Evolutionary conservation across 1,139 yeast genomes (phyloP).

Genomic region (Scheffersomyces insectosa): DNA sequence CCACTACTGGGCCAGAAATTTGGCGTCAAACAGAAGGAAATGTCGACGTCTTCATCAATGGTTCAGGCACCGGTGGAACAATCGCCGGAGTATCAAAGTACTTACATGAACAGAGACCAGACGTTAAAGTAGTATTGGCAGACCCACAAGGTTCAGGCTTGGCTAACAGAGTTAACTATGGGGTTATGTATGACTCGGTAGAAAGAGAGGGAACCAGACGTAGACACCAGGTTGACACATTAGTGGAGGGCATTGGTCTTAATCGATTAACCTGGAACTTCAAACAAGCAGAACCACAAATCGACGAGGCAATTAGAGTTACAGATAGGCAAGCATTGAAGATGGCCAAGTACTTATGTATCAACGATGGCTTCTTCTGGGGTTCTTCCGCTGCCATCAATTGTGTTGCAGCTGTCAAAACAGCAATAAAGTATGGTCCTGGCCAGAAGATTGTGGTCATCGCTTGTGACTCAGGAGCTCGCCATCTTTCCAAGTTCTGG

Average conservation of each 20-base stretch:
- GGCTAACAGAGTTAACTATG: slow-evolving; percentile 77
- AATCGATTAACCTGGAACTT: slow-evolving; percentile 85
- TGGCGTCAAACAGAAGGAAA: slow-evolving; percentile 63
- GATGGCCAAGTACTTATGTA: slow-evolving; percentile 84
- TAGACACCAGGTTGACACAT: slow-evolving; percentile 93
- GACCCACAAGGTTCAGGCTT: slow-evolving; percentile 98
- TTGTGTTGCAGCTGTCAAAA: slow-evolving; percentile 81
- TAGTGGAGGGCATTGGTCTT: slow-evolving; percentile 91
- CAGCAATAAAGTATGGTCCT: slow-evolving; percentile 57
- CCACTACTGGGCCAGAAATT: slow-evolving; percentile 89
- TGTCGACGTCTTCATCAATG: slow-evolving; percentile 79
- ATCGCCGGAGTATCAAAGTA: slow-evolving; percentile 83
- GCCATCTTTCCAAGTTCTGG: slow-evolving; percentile 94
- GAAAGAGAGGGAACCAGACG: slow-evolving; percentile 93
- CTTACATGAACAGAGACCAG: slow-evolving; percentile 53
- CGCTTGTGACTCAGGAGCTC: slow-evolving; percentile 88
- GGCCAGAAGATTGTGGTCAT: slow-evolving; percentile 81
- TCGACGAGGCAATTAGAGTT: slow-evolving; percentile 81
- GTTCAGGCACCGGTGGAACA: slow-evolving; percentile 76
- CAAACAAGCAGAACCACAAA: slow-evolving; percentile 61
- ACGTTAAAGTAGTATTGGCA: slow-evolving; percentile 55
- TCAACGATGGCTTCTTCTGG: slow-evolving; percentile 84
- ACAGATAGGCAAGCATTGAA: slow-evolving; percentile 75
- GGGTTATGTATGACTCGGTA: slow-evolving; percentile 88
- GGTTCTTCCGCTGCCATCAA: slow-evolving; percentile 93